Evolutionary conservation across 345 rosid species (phyloP).

Genomic region (Rhodamnia rubescens): DNA sequence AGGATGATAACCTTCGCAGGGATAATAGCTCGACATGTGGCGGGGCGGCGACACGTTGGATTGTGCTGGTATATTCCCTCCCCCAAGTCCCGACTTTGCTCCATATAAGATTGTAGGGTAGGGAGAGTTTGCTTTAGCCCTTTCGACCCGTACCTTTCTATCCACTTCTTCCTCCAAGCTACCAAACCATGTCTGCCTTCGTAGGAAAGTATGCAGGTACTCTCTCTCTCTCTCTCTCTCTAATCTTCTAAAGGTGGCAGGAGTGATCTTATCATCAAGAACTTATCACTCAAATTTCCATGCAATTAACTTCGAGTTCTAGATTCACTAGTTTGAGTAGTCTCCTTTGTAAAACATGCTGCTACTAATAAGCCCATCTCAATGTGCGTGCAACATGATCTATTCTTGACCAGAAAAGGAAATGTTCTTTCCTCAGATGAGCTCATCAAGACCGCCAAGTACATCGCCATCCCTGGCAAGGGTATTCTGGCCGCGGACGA

Average conservation of each 20-base stretch:
- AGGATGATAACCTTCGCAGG: constrained; percentile 46
- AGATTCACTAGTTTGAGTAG: background rate
- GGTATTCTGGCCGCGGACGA: constrained; percentile 95
- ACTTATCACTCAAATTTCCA: background rate
- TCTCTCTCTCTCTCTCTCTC: background rate
- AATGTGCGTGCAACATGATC: background rate
- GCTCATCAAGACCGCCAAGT: constrained; percentile 80
- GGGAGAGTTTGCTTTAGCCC: constrained; percentile 20
- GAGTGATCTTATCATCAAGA: background rate
- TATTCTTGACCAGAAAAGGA: background rate
- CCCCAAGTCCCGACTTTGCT: background rate
- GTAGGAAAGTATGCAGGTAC: constrained; percentile 86
- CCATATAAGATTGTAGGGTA: constrained; percentile 20
- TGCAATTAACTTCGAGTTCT: background rate
- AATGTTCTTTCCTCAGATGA: constrained; percentile 41
- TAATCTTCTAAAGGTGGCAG: background rate
- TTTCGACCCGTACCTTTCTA: constrained; percentile 6
- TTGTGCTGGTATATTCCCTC: constrained; percentile 40
- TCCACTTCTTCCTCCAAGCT: background rate
- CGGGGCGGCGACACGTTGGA: constrained; percentile 1
- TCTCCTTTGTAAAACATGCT: background rate
- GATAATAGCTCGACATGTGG: constrained; percentile 47
- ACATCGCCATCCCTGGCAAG: constrained; percentile 89
- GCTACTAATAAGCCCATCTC: background rate
- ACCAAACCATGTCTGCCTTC: constrained; percentile 68